Evolutionary conservation across 352 stramenopile genomes (phyloP).

Genomic region (Salisapilia sapeloensis): DNA sequence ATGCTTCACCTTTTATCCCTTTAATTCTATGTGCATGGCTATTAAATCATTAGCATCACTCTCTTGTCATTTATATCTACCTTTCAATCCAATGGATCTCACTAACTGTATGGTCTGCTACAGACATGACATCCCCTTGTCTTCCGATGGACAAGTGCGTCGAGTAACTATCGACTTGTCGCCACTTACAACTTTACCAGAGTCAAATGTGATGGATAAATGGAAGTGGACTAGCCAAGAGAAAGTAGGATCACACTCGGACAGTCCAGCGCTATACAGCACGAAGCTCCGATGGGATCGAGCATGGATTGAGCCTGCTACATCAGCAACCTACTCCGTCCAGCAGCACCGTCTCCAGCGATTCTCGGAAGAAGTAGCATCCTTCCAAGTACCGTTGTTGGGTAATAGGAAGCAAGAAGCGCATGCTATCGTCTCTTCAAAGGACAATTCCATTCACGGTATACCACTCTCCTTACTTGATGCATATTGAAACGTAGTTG

Average conservation of each 20-base stretch:
- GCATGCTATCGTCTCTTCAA: constrained; percentile 29
- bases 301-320: constrained; percentile 36
- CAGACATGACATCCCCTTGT: constrained; percentile 50
- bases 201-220: constrained; percentile 11
- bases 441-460: constrained; percentile 50
- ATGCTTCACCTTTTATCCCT: neutral
- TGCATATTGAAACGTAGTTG: neutral
- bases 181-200: constrained; percentile 15
- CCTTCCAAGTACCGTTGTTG: constrained; percentile 40
- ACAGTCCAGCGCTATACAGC: constrained; percentile 1
- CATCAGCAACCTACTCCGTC: constrained; percentile 25
- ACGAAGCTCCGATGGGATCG: constrained; percentile 8
- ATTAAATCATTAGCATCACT: constrained; percentile 5
- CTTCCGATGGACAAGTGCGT: constrained; percentile 11
- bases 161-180: constrained; percentile 23
- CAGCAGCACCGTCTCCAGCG: constrained; percentile 31
- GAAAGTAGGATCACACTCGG: neutral
- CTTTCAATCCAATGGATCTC: too few relatives aligned
- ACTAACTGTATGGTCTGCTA: too few relatives aligned
- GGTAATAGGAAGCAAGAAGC: constrained; percentile 32
- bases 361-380: constrained; percentile 53
- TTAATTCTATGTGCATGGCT: constrained; percentile 1
- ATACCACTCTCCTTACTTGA: neutral
- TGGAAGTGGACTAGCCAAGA: constrained; percentile 8
- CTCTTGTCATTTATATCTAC: neutral